Percentiles rank a stretch among this genome's conserved stretches.
phyloP scores from a whole-genome alignment of 108 stramenopile species.

The Nitzschia palea region DNA sequence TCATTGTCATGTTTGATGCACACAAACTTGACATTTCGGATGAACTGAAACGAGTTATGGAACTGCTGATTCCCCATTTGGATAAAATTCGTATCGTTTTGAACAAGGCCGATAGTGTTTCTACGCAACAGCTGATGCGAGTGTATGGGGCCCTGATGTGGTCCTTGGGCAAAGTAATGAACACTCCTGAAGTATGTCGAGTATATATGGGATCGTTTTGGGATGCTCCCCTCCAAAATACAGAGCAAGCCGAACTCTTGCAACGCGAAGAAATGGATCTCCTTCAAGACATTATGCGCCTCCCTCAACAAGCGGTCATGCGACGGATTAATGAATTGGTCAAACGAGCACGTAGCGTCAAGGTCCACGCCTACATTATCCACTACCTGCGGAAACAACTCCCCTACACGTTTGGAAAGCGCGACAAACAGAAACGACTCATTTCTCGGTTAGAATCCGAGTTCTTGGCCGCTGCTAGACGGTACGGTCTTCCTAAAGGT shows the following conservation, averaged over 20 bases:
- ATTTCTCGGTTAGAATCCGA: conserved; percentile 91
- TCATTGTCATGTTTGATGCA: conserved; percentile 97
- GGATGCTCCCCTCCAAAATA: conserved; percentile 85
- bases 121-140: conserved; percentile 85
- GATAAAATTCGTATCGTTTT: conserved; percentile 95
- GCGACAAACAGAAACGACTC: conserved; percentile 91
- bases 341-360: conserved; percentile 95
- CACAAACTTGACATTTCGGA: conserved; percentile 98
- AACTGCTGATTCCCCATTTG: conserved; percentile 81
- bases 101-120: conserved; percentile 95
- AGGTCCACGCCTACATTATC: conserved; percentile 98
- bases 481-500: conserved; percentile 86
- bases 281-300: conserved; percentile 87
- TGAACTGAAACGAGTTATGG: conserved; percentile 90
- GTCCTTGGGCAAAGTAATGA: conserved; percentile 93
- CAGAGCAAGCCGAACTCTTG: conserved; percentile 81
- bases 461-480: conserved; percentile 84
- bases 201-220: conserved; percentile 99
- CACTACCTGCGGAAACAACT: conserved; percentile 96
- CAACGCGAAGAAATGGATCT: conserved; percentile 91
- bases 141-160: conserved; percentile 98
- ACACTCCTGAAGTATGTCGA: conserved; percentile 97
- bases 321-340: conserved; percentile 98
- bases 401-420: conserved; percentile 93
- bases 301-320: conserved; percentile 97